Percentiles rank a stretch among this genome's conserved stretches.
Conservation (phyloP, 495 filamentous ascomycete genomes). For the Penicillium macrosclerotiorum region DNA sequence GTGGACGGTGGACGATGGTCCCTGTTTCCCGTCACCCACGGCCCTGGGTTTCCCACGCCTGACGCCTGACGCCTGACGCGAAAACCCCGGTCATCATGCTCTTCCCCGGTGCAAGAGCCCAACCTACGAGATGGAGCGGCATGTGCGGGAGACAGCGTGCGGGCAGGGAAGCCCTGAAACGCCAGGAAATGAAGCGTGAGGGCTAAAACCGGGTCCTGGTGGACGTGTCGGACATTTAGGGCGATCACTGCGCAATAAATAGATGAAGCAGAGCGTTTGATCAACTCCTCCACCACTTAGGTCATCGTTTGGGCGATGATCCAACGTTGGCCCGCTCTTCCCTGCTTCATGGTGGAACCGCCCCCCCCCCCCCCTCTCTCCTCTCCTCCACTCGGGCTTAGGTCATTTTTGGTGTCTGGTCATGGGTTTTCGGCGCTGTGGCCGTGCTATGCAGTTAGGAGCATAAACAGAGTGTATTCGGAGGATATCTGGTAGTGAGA, state of each 20-base stretch:
- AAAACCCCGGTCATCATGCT: no score
- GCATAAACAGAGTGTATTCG: no score
- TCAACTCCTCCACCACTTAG: constrained; percentile 21
- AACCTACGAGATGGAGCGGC: no score
- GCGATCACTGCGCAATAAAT: constrained; percentile 18
- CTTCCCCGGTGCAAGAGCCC: no score
- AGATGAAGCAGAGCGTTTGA: constrained; percentile 9
- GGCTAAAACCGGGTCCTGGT: constrained; percentile 14
- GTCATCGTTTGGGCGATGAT: constrained; percentile 26
- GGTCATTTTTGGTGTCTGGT: background rate
- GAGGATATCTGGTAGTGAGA: no score
- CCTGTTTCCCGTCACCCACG: no score
- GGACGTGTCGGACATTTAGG: constrained; percentile 25
- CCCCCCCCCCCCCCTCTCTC: constrained; percentile 1
- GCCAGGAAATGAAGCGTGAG: constrained; percentile 5
- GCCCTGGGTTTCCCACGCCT: no score
- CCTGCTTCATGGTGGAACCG: no score
- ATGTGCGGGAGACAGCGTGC: no score
- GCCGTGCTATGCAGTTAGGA: background rate
- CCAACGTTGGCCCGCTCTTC: constrained; percentile 18
- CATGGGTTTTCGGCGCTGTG: background rate
- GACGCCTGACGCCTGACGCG: background rate
- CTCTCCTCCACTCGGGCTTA: background rate
- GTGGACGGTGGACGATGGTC: background rate
- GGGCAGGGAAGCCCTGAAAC: no score